phyloP scores from a whole-genome alignment of 768 basidiomycete genomes.

The Phlebiopsis flavidoalba region DNA sequence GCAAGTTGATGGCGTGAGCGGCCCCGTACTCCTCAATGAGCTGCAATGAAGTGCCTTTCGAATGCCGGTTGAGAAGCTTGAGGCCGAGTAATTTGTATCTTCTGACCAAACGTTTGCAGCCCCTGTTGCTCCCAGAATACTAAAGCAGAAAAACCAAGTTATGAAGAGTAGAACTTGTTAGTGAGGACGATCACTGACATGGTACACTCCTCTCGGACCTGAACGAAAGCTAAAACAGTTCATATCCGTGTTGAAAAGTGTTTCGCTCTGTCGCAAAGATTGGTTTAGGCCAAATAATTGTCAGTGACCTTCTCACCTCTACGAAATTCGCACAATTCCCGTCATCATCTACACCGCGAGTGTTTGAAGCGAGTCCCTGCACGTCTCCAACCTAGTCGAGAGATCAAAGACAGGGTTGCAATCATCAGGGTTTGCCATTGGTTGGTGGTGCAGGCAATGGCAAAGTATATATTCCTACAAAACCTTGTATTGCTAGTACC shows the following conservation, averaged over 20 bases:
- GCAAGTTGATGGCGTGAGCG: conserved; percentile 84
- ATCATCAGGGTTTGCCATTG: conserved; percentile 65
- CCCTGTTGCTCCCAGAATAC: conserved; percentile 99
- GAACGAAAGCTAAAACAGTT: conserved; percentile 89
- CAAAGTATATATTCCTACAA: conserved; percentile 78
- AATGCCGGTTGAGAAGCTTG: conserved; percentile 97
- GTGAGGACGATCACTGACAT: conserved; percentile 47
- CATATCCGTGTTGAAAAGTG: conserved; percentile 80
- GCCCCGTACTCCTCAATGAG: conserved; percentile 82
- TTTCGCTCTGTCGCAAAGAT: conserved; percentile 65
- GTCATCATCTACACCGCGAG: conserved; percentile 92
- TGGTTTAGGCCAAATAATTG: not conserved
- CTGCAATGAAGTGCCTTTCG: conserved; percentile 86
- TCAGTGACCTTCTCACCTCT: conserved; percentile 47
- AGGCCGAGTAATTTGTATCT: conserved; percentile 92
- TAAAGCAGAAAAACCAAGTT: conserved; percentile 24
- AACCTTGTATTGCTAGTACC: conserved; percentile 93
- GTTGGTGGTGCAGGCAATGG: conserved; percentile 71
- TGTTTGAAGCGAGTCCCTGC: conserved; percentile 98
- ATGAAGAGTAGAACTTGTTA: not conserved
- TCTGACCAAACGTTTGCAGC: conserved; percentile 88
- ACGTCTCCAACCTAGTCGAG: conserved; percentile 87
- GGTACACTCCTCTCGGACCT: conserved; percentile 96
- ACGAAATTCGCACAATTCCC: conserved; percentile 96
- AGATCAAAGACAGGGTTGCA: conserved; percentile 77